phyloP scores from a whole-genome alignment of 1,139 yeast species.

The Pneumocystis jirovecii region DNA sequence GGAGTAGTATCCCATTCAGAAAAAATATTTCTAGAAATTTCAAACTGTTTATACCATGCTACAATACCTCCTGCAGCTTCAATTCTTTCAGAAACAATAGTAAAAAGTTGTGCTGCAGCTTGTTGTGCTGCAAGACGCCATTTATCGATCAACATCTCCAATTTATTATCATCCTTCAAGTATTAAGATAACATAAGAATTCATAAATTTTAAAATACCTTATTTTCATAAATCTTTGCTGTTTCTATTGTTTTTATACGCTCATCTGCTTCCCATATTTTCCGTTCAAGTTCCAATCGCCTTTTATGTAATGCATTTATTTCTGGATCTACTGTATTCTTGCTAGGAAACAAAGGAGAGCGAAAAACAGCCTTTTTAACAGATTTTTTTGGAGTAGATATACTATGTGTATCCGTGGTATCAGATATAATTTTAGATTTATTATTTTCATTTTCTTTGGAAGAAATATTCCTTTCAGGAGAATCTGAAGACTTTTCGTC shows the following conservation, averaged over 20 bases:
- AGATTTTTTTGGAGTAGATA: not conserved
- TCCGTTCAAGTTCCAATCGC: not conserved
- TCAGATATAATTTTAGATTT: not conserved
- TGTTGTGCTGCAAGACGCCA: slow-evolving; percentile 7
- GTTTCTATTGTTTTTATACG: slow-evolving; percentile 2
- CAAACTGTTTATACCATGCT: slow-evolving; percentile 1
- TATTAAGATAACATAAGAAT: not conserved
- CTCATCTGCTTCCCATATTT: not conserved
- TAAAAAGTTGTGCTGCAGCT: slow-evolving; percentile 5
- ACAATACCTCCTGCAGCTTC: slow-evolving; percentile 3
- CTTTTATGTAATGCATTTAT: not conserved
- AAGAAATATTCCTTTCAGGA: not conserved
- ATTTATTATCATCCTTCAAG: slow-evolving; percentile 3
- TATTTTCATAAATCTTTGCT: slow-evolving; percentile 4
- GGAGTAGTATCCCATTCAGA: not conserved
- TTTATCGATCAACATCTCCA: slow-evolving; percentile 1
- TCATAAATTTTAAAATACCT: not conserved
- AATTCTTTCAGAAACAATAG: slow-evolving; percentile 6
- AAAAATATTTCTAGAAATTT: not conserved
- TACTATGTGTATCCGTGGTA: not conserved
- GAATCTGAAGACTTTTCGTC: not conserved
- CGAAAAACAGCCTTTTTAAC: not conserved
- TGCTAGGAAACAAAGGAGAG: not conserved
- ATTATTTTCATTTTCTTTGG: not conserved
- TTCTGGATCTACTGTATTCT: not conserved